Base-by-base conservation (phyloP, 495 filamentous ascomycete genomes). In the Penicillium antarcticum region DNA sequence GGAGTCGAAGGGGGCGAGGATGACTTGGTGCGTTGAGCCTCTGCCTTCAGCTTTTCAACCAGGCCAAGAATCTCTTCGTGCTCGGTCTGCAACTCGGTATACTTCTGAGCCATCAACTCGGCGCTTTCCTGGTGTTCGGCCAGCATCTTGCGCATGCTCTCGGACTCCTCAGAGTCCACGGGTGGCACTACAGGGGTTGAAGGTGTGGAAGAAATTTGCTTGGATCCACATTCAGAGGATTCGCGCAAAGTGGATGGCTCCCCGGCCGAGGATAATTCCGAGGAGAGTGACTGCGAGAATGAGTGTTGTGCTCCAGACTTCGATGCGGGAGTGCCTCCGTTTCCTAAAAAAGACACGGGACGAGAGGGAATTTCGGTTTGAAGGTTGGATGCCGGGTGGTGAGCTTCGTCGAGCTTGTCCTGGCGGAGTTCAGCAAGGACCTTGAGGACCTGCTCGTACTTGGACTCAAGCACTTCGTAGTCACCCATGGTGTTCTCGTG, bases 211-310 rank as follows among this genome's bases (percentile, higher is more conserved):
- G 52, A 17, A 19, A 37, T 56, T 31, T 71, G 66, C 29, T 69
- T 51, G 21, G 62, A 68, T 19, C 67, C 55, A 48, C 73, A 71
- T 67, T 85, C 79, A 58, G 83, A 84, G 21, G 76, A 75, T 60
- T 85, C 79, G 61, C 75, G 73, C 59, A 83, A 83, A 65, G 79
- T 77, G 58, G 82, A 84, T 65, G 89, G 91, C 66, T 87, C 90
- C 83, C 86, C 88, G 82, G 78, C 89, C 76, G 87, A 97, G 74
- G 89, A 96, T 70, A 96, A 84, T 71, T 97, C 92, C 83, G 91
- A 92, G 53, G 89, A 96, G 65, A 97, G 89, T 71, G 92, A 96
- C 68, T 87, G 91, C 82, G 89, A 90, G 76, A 87, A 91, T 78
- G 87, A 88, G 62, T 80, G 84, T 74, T 88, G 89, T 71, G 77